Conservation (phyloP, 495 filamentous ascomycete species). For the Coniosporium apollinis region DNA sequence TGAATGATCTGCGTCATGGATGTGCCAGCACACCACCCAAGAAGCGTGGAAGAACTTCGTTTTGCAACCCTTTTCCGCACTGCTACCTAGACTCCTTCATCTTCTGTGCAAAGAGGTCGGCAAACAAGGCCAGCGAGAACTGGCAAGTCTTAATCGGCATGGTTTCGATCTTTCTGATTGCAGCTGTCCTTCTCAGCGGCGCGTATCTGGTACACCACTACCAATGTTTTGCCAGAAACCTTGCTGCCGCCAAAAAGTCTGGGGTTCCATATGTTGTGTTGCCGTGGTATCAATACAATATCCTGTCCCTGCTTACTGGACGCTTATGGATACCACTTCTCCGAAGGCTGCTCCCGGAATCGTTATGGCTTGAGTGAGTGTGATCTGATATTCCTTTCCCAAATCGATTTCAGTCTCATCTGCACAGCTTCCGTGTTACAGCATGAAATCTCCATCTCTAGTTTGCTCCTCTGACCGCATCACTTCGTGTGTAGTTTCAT, state of each 20-base stretch:
- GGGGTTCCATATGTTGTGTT: constrained; percentile 20
- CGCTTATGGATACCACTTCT: constrained; percentile 32
- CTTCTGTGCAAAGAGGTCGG: no score
- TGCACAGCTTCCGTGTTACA: not conserved
- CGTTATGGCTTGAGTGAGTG: constrained; percentile 31
- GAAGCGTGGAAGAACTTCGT: no score
- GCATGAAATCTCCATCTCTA: no score
- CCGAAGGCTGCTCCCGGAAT: constrained; percentile 27
- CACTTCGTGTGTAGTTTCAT: constrained; percentile 11
- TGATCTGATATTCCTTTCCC: not conserved
- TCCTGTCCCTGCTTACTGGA: constrained; percentile 33
- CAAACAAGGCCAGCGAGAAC: no score
- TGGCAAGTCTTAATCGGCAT: no score
- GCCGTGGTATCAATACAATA: constrained; percentile 22
- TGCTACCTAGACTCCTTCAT: no score
- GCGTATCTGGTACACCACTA: constrained; percentile 11
- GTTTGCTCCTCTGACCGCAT: not conserved
- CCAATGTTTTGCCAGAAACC: constrained; percentile 15
- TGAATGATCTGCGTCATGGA: no score
- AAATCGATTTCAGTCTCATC: not conserved
- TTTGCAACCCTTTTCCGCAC: no score
- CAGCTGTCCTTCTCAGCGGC: no score
- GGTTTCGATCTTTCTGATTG: no score
- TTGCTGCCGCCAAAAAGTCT: constrained; percentile 20
- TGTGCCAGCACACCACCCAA: no score